Conservation (phyloP, 257 asterid genomes). For the Lantana camara region DNA sequence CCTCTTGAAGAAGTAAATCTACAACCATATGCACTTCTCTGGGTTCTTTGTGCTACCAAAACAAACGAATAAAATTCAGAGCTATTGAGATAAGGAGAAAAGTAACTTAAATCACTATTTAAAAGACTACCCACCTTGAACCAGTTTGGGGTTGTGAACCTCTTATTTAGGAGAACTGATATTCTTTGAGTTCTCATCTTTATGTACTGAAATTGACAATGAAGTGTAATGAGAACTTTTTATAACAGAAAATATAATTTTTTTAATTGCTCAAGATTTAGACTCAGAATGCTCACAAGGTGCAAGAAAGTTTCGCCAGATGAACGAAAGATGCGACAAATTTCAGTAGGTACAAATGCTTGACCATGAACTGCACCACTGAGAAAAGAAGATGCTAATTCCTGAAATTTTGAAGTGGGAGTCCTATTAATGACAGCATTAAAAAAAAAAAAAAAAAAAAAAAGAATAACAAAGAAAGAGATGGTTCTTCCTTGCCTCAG, state of each 20-base stretch:
- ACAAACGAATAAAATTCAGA: conserved; percentile 18
- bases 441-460: too few species aligned
- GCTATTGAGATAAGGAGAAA: conserved; percentile 12
- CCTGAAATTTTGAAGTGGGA: conserved; percentile 54
- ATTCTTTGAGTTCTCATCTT: conserved; percentile 79
- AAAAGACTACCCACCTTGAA: conserved; percentile 62
- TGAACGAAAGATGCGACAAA: conserved; percentile 76
- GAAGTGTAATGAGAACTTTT: conserved; percentile 24
- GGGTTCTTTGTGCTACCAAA: conserved; percentile 91
- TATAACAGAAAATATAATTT: conserved; percentile 1
- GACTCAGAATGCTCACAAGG: conserved; percentile 59
- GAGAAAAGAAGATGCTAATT: conserved; percentile 77
- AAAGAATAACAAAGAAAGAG: neutral
- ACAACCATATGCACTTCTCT: conserved; percentile 99
- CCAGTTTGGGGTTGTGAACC: conserved; percentile 97
- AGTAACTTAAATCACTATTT: conserved; percentile 5
- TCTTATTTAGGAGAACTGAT: conserved; percentile 76
- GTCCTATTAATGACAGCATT: neutral
- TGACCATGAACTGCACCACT: conserved; percentile 76
- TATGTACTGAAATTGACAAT: conserved; percentile 68
- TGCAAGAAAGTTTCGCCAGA: conserved; percentile 84
- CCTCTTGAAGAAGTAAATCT: conserved; percentile 93
- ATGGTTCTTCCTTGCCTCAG: conserved; percentile 60
- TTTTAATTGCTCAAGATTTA: conserved; percentile 16
- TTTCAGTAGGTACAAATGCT: conserved; percentile 78